A percentile compares a stretch with the other conserved stretches of the same genome.
Evolutionary conservation across 2,329 filamentous ascomycete genomes (phyloP).

Genomic region (Alternaria metachromatica): DNA sequence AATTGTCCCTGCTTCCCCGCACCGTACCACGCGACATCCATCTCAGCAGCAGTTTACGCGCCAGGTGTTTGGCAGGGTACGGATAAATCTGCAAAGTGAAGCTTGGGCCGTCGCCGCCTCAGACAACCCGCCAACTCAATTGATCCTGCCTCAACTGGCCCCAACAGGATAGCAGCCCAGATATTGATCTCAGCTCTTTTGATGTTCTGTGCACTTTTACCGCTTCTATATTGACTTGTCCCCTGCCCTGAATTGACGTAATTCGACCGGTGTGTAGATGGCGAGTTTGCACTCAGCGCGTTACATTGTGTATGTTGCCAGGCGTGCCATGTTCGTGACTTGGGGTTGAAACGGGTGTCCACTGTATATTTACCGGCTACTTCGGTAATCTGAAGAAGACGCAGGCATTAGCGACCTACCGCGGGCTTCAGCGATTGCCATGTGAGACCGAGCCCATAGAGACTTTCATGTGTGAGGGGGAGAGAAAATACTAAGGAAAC

Average conservation of each 20-base stretch:
- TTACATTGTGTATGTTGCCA: neutral
- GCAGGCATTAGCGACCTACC: neutral
- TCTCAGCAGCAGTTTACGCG: neutral
- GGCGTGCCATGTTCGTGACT: neutral
- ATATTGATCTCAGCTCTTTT: conserved; percentile 1
- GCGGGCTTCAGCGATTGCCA: neutral
- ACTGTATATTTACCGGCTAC: conserved; percentile 6
- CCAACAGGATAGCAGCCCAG: neutral
- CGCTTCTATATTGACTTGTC: neutral
- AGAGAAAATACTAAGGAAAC: neutral
- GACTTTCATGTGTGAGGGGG: neutral
- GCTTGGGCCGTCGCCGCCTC: conserved; percentile 1
- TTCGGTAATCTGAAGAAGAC: conserved; percentile 1
- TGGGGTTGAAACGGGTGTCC: neutral
- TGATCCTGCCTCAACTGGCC: neutral
- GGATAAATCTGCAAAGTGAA: conserved; percentile 10
- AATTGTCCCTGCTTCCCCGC: conserved; percentile 13
- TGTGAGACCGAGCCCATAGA: neutral
- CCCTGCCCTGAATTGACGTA: neutral
- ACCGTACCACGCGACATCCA: conserved; percentile 2
- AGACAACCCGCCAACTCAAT: conserved; percentile 3
- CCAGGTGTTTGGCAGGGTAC: conserved; percentile 9
- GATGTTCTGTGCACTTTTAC: neutral
- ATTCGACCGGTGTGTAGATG: neutral
- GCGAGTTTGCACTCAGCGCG: neutral